These are phyloP conservation scores for Phytophthora meadii DNA, from an alignment of 352 stramenopile species.

Conservation along the genomic window DNA sequence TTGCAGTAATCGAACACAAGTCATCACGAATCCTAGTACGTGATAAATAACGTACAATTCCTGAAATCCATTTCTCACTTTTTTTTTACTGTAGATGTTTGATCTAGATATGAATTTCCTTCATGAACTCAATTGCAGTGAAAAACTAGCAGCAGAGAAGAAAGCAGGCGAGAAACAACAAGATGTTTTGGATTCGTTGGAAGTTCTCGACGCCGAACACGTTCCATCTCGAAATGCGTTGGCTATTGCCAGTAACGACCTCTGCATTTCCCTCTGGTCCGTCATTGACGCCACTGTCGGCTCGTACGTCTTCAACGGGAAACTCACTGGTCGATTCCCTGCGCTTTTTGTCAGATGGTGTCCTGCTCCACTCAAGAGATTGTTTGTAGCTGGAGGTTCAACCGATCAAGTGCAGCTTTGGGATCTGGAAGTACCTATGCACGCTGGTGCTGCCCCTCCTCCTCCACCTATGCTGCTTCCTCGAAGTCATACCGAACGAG, in stretches of 20 bases:
- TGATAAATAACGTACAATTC: slow-evolving; percentile 1
- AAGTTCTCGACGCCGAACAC: slow-evolving; percentile 70
- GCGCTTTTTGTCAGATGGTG: slow-evolving; percentile 69
- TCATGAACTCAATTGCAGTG: slow-evolving; percentile 65
- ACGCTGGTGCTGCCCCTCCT: slow-evolving; percentile 35
- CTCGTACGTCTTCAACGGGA: slow-evolving; percentile 69
- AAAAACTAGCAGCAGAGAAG: slow-evolving; percentile 50
- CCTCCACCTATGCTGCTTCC: slow-evolving; percentile 39
- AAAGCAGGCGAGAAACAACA: slow-evolving; percentile 40
- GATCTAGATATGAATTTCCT: slow-evolving; percentile 69
- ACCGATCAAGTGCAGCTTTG: slow-evolving; percentile 63
- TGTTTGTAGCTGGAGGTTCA: slow-evolving; percentile 51
- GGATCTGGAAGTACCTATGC: slow-evolving; percentile 62
- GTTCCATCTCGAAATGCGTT: slow-evolving; percentile 58
- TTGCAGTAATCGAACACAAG: slow-evolving; percentile 73
- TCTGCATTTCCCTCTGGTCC: slow-evolving; percentile 68
- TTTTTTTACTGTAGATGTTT: slow-evolving; percentile 53
- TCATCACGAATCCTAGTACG: slow-evolving; percentile 58
- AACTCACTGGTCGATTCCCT: slow-evolving; percentile 60
- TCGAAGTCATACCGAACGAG: slow-evolving; percentile 46
- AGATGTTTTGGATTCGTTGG: slow-evolving; percentile 32
- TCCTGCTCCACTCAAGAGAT: slow-evolving; percentile 44
- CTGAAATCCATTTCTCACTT: slow-evolving; percentile 3
- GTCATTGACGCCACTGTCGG: slow-evolving; percentile 67
- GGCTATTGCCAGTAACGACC: slow-evolving; percentile 60